A percentile compares a stretch with the other conserved stretches of the same genome.
Conservation (phyloP, 2,329 filamentous ascomycete species). For the Pseudogymnoascus pannorum region DNA sequence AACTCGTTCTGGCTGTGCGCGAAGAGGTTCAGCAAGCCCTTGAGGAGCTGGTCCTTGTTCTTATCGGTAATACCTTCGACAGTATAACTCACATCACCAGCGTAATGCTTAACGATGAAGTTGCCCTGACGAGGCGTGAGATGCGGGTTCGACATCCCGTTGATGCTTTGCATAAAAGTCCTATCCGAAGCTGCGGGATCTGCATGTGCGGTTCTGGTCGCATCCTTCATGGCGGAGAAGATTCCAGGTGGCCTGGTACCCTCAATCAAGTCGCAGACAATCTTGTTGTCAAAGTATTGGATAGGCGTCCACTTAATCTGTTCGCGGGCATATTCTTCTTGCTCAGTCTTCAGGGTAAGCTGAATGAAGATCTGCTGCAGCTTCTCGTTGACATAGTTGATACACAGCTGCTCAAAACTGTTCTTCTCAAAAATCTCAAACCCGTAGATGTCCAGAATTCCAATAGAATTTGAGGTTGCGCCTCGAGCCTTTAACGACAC, state of each 20-base stretch:
- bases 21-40: constrained; percentile 84
- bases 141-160: constrained; percentile 84
- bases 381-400: constrained; percentile 99
- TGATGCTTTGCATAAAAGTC: constrained; percentile 90
- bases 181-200: constrained; percentile 90
- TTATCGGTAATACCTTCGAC: constrained; percentile 98
- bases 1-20: constrained; percentile 78
- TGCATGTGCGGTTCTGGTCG: constrained; percentile 95
- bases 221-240: constrained; percentile 94
- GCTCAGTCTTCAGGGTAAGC: constrained; percentile 89
- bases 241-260: constrained; percentile 83
- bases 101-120: constrained; percentile 98
- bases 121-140: constrained; percentile 87
- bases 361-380: constrained; percentile 99
- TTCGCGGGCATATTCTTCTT: constrained; percentile 93
- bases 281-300: constrained; percentile 99
- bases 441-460: constrained; percentile 97
- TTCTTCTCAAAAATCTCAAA: constrained; percentile 99
- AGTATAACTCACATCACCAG: constrained; percentile 90
- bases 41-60: constrained; percentile 96
- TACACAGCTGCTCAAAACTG: constrained; percentile 97
- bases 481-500: constrained; percentile 75
- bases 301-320: constrained; percentile 99
- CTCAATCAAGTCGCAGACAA: constrained; percentile 95
- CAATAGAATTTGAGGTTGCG: constrained; percentile 73